phyloP scores from a whole-genome alignment of 2,329 filamentous ascomycete genomes.

The Stachybotrys echinatus region DNA sequence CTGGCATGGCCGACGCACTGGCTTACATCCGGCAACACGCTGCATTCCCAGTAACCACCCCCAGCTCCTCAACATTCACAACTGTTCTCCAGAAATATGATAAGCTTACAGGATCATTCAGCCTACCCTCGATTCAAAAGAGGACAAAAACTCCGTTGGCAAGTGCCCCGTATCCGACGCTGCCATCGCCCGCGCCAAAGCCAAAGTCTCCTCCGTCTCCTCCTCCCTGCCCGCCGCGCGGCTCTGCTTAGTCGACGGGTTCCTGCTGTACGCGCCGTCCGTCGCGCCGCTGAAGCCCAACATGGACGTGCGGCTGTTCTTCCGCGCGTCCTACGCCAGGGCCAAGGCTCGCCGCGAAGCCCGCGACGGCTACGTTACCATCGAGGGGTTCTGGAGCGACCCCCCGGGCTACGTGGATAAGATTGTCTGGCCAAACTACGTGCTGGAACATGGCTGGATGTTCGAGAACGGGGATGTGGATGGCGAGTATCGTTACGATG shows the following conservation, averaged over 20 bases:
- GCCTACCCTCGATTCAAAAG: slow-evolving; percentile 30
- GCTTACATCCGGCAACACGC: slow-evolving; percentile 66
- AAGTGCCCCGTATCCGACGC: slow-evolving; percentile 44
- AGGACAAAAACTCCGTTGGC: slow-evolving; percentile 59
- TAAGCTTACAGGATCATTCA: slow-evolving; percentile 5
- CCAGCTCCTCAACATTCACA: no score
- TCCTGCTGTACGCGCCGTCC: slow-evolving; percentile 67
- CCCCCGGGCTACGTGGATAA: slow-evolving; percentile 91
- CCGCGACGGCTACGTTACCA: slow-evolving; percentile 70
- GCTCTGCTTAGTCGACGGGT: slow-evolving; percentile 80
- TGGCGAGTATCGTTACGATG: slow-evolving; percentile 41
- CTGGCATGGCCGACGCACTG: slow-evolving; percentile 62
- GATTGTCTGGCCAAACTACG: slow-evolving; percentile 95
- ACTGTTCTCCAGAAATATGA: no score
- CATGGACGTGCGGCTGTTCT: slow-evolving; percentile 73
- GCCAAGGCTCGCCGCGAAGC: slow-evolving; percentile 63
- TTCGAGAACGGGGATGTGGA: slow-evolving; percentile 67
- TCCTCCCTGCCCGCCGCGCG: slow-evolving; percentile 38
- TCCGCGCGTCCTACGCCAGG: slow-evolving; percentile 61
- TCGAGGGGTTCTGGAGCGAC: slow-evolving; percentile 92
- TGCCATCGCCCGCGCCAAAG: slow-evolving; percentile 39
- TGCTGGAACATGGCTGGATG: slow-evolving; percentile 72
- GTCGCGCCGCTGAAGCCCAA: slow-evolving; percentile 51
- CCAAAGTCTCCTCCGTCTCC: slow-evolving; percentile 42
- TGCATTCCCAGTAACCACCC: slow-evolving; percentile 50